Evolutionary conservation across 169 alveolate genomes (phyloP).

Genomic region (Plasmodium reichenowi): DNA sequence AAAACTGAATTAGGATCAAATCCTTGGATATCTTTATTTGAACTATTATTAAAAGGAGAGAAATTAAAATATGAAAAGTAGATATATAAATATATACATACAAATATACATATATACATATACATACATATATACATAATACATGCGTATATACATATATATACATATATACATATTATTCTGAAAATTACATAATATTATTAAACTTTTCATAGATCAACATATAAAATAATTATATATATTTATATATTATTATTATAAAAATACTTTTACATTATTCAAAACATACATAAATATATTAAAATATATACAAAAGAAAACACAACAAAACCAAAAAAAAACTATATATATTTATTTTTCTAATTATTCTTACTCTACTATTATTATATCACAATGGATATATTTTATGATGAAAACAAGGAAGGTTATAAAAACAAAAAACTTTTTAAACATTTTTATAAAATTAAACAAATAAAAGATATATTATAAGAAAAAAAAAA

Average conservation of each 20-base stretch:
- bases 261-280: slow-evolving; percentile 4
- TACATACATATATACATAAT: neutral
- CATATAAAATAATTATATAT: too few species aligned
- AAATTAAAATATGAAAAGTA: too few species aligned
- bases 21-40: slow-evolving; percentile 29
- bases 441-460: slow-evolving; percentile 42
- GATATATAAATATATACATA: neutral
- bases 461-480: too few species aligned
- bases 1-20: slow-evolving; percentile 62
- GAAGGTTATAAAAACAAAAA: slow-evolving; percentile 43
- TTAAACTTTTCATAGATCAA: too few species aligned
- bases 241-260: neutral
- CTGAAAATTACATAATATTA: neutral
- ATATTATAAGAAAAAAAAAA: slow-evolving; percentile 15
- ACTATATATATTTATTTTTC: neutral
- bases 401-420: slow-evolving; percentile 28
- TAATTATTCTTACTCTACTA: slow-evolving; percentile 65
- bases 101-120: neutral
- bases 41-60: slow-evolving; percentile 16
- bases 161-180: neutral
- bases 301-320: neutral
- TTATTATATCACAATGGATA: slow-evolving; percentile 51
- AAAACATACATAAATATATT: too few species aligned
- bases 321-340: neutral
- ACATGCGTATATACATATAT: neutral